Percentiles rank a stretch among this genome's conserved stretches.
These are phyloP conservation scores for Obba rivulosa DNA, from an alignment of 768 basidiomycete species.

Conservation along the genomic window DNA sequence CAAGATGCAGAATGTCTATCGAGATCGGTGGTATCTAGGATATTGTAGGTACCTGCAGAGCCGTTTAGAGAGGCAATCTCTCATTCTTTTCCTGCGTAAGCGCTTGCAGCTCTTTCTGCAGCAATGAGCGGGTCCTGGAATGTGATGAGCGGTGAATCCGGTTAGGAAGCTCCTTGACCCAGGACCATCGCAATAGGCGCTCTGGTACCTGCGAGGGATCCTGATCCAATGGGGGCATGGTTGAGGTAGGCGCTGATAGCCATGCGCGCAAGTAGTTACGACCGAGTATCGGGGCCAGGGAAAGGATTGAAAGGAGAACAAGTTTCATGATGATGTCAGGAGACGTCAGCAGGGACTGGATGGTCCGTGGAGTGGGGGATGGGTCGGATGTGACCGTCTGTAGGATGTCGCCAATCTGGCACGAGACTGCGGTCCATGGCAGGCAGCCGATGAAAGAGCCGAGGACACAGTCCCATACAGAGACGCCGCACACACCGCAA, in stretches of 20 bases:
- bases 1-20: too few species aligned
- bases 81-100: constrained; percentile 51
- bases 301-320: constrained; percentile 74
- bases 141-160: constrained; percentile 53
- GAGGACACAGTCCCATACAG: constrained; percentile 66
- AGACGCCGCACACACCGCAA: constrained; percentile 86
- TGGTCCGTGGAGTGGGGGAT: constrained; percentile 64
- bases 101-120: constrained; percentile 41
- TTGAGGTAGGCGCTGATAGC: constrained; percentile 32
- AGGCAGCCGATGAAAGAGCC: constrained; percentile 81
- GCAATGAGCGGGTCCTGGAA: constrained; percentile 40
- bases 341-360: constrained; percentile 81
- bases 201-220: constrained; percentile 21
- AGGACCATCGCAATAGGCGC: constrained; percentile 44
- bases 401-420: constrained; percentile 84
- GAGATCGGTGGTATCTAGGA: too few species aligned
- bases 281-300: constrained; percentile 81
- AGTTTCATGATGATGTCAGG: constrained; percentile 84
- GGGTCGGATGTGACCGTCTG: constrained; percentile 76
- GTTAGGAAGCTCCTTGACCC: constrained; percentile 66
- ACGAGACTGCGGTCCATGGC: constrained; percentile 91
- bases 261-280: constrained; percentile 59
- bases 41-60: neutral
- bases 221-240: constrained; percentile 16
- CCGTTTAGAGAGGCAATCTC: constrained; percentile 19